Percentiles rank a stretch among this genome's conserved stretches.
Conservation (phyloP, 352 stramenopile species). For the Pythium diclinum region DNA sequence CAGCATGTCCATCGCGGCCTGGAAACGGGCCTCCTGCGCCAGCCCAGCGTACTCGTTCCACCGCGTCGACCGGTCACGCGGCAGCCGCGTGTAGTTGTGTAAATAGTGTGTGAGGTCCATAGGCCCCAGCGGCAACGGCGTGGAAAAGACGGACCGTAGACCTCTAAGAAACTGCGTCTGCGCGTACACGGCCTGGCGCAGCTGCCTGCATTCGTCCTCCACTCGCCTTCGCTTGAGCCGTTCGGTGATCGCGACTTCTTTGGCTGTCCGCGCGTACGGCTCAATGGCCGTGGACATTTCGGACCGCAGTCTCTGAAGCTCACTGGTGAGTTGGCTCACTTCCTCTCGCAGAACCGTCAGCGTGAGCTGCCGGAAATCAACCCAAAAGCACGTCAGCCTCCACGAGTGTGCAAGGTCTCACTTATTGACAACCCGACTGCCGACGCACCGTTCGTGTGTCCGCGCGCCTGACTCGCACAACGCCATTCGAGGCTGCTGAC, state of each 20-base stretch:
- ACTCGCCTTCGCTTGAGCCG: slow-evolving; percentile 3
- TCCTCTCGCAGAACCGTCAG: too few relatives aligned
- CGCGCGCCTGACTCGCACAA: too few relatives aligned
- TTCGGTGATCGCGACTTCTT: not conserved
- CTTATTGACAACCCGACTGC: too few relatives aligned
- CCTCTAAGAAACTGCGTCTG: slow-evolving; percentile 8
- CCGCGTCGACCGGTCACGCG: slow-evolving; percentile 3
- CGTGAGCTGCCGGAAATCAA: too few relatives aligned
- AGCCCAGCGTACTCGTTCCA: slow-evolving; percentile 9
- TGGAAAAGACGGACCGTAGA: not conserved
- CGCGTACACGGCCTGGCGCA: slow-evolving; percentile 9
- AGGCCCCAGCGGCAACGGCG: not conserved
- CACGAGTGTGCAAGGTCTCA: too few relatives aligned
- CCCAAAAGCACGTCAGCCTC: too few relatives aligned
- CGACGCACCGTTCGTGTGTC: too few relatives aligned
- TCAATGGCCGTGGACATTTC: not conserved
- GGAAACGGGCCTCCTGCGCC: slow-evolving; percentile 4
- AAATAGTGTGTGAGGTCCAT: too few relatives aligned
- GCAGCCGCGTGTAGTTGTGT: not conserved
- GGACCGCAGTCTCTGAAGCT: too few relatives aligned
- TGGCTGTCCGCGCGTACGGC: not conserved
- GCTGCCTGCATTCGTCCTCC: not conserved
- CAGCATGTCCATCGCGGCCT: not conserved
- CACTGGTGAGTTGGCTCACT: too few relatives aligned
- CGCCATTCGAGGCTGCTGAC: too few relatives aligned